Evolutionary conservation across 441 rosid species (phyloP).

Genomic region (Pelargonium fulgidum): DNA sequence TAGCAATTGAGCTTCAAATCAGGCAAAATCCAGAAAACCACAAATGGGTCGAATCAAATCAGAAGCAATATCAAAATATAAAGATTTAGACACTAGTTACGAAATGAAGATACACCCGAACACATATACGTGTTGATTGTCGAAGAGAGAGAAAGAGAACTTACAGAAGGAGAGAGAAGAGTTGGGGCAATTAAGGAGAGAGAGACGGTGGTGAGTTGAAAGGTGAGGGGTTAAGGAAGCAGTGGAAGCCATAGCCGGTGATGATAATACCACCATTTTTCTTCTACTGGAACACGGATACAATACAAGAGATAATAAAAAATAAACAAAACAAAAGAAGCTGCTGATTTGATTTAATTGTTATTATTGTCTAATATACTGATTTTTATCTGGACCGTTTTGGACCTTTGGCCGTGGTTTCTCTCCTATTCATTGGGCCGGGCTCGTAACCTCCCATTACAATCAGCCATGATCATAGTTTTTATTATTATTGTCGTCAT

Average conservation of each 20-base stretch:
- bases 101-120: too few relatives aligned
- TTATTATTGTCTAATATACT: background rate
- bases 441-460: too few relatives aligned
- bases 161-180: slow-evolving; percentile 23
- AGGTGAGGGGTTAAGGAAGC: background rate
- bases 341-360: background rate
- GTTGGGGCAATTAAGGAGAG: background rate
- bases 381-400: background rate
- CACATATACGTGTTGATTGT: too few relatives aligned
- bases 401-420: too few relatives aligned
- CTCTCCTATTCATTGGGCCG: too few relatives aligned
- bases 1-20: background rate
- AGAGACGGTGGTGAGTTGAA: background rate
- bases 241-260: background rate
- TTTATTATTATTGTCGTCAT: too few relatives aligned
- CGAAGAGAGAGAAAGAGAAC: background rate
- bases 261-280: background rate
- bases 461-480: too few relatives aligned
- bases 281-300: background rate
- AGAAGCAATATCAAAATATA: background rate
- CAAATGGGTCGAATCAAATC: background rate
- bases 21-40: background rate
- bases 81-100: too few relatives aligned
- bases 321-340: background rate
- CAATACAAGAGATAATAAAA: too few relatives aligned